Evolutionary conservation across 2,329 filamentous ascomycete species (phyloP).

Genomic region (Thielaviopsis punctulata): DNA sequence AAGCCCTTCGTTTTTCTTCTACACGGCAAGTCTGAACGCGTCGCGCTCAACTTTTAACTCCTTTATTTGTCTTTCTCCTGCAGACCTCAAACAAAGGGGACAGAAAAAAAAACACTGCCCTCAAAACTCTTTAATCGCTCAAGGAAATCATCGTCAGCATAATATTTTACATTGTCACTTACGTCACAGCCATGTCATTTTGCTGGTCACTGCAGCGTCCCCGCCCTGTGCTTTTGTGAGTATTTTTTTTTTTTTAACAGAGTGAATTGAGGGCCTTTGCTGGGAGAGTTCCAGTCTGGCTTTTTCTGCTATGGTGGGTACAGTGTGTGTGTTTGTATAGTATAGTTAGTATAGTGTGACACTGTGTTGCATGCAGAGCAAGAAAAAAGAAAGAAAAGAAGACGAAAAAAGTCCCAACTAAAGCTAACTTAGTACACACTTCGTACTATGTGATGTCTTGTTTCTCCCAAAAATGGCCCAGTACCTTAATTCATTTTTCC

Average conservation of each 20-base stretch:
- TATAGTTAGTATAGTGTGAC: background rate
- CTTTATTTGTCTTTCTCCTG: no score
- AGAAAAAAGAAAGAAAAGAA: background rate
- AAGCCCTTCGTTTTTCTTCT: no score
- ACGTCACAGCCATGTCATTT: slow-evolving; percentile 9
- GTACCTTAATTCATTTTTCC: background rate
- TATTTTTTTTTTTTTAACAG: background rate
- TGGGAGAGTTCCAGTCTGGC: background rate
- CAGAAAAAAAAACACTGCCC: background rate
- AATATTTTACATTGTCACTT: slow-evolving; percentile 3
- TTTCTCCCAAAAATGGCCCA: background rate
- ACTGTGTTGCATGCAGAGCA: background rate
- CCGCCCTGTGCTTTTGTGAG: background rate
- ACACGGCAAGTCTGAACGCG: no score
- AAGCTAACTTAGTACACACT: no score
- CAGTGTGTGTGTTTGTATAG: background rate
- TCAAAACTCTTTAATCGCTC: background rate
- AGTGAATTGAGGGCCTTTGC: background rate
- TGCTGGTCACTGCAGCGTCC: background rate
- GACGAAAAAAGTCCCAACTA: background rate
- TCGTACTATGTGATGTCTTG: background rate
- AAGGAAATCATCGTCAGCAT: background rate
- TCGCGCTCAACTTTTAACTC: no score
- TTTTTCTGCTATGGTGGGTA: background rate
- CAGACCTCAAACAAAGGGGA: no score